Percentiles rank a stretch among this genome's conserved stretches.
phyloP scores from a whole-genome alignment of 1,284 basidiomycete species.

The Ceratobasidium sp. region DNA sequence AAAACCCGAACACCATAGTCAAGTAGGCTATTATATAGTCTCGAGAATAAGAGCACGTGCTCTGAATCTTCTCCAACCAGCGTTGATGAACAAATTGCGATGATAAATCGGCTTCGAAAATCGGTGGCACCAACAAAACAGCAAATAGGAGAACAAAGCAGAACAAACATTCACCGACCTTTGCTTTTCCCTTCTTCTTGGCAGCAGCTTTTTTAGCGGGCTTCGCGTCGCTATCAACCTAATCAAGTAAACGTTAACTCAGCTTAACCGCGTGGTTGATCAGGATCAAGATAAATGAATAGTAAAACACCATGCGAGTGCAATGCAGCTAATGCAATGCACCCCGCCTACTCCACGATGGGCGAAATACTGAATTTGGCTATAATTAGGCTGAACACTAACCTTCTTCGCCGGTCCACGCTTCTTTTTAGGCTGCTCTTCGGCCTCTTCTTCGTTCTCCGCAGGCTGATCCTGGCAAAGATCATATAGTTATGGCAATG shows the following conservation, averaged over 20 bases:
- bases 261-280: neutral
- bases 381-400: neutral
- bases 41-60: neutral
- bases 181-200: conserved; percentile 20
- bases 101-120: neutral
- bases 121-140: neutral
- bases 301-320: neutral
- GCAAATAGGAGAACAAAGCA: neutral
- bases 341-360: neutral
- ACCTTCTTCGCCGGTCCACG: conserved; percentile 51
- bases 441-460: conserved; percentile 56
- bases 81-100: neutral
- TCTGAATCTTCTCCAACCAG: neutral
- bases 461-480: conserved; percentile 19
- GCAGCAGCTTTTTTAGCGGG: conserved; percentile 24
- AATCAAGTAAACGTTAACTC: neutral
- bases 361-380: neutral
- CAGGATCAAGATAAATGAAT: neutral
- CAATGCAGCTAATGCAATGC: neutral
- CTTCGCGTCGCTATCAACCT: conserved; percentile 19
- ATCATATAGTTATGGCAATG: neutral
- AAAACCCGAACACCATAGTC: neutral
- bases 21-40: neutral
- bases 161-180: conserved; percentile 14
- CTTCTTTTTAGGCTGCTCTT: conserved; percentile 62